Percentiles rank a stretch among this genome's conserved stretches.
Evolutionary conservation across 345 rosid genomes (phyloP).

Genomic region (Salix brachista): DNA sequence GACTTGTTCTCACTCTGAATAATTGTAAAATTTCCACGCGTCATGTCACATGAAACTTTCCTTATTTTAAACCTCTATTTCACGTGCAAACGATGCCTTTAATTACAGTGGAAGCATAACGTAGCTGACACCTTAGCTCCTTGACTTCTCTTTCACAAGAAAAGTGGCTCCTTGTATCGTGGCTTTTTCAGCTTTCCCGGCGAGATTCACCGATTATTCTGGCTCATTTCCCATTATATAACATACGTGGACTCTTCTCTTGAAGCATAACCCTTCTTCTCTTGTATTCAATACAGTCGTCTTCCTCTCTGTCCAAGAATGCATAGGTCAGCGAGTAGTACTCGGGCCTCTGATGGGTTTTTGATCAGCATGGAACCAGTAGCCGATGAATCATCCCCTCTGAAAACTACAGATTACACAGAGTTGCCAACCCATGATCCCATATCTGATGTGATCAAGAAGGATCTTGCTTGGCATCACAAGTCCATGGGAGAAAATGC

Average conservation of each 20-base stretch:
- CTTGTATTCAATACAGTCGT: no score
- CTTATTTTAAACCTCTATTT: not conserved
- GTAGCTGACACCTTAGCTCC: no score
- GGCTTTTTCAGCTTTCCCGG: no score
- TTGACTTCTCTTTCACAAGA: no score
- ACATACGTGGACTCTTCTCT: no score
- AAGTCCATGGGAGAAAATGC: constrained; percentile 36
- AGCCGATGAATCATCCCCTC: not conserved
- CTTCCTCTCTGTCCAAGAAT: constrained; percentile 8
- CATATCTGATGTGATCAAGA: constrained; percentile 36
- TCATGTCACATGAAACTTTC: not conserved
- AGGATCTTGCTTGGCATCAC: constrained; percentile 34
- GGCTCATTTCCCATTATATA: no score
- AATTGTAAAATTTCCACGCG: not conserved
- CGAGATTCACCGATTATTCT: no score
- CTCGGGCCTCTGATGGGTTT: constrained; percentile 45
- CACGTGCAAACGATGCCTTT: not conserved
- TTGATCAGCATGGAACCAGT: constrained; percentile 31
- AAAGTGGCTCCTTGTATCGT: no score
- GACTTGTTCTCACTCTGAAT: no score
- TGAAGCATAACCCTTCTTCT: no score
- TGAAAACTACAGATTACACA: constrained; percentile 10
- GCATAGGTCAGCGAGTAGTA: constrained; percentile 40
- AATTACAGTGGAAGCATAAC: not conserved
- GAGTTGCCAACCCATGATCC: constrained; percentile 22